A percentile compares a stretch with the other conserved stretches of the same genome.
phyloP scores from a whole-genome alignment of 441 rosid genomes.

The Pelargonium citronellum region DNA sequence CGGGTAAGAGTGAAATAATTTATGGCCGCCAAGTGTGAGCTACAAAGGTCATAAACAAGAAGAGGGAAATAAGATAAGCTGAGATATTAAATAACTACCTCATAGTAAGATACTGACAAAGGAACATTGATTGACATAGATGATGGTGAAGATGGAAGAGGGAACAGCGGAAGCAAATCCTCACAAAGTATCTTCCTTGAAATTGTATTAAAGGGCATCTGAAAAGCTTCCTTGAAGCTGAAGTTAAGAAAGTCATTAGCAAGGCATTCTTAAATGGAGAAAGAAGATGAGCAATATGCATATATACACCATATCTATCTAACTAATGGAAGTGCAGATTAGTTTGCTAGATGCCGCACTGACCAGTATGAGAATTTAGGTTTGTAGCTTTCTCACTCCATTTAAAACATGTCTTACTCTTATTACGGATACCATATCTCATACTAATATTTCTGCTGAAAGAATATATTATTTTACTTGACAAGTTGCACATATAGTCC shows the following conservation, averaged over 20 bases:
- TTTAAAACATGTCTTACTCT: background rate
- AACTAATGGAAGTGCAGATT: constrained; percentile 3
- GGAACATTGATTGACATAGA: constrained; percentile 41
- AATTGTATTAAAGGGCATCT: constrained; percentile 73
- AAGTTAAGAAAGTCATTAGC: constrained; percentile 25
- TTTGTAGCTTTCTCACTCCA: background rate
- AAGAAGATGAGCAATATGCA: background rate
- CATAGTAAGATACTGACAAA: constrained; percentile 66
- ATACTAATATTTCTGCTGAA: background rate
- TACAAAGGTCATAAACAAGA: background rate
- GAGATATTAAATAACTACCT: constrained; percentile 39
- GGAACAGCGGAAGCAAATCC: constrained; percentile 63
- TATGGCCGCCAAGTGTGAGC: background rate
- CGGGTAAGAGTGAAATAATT: background rate
- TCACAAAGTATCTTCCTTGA: constrained; percentile 65
- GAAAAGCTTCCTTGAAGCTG: constrained; percentile 83
- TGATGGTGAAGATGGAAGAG: constrained; percentile 44
- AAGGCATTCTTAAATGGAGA: constrained; percentile 12
- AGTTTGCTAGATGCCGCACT: background rate
- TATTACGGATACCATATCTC: background rate
- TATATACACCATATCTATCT: constrained; percentile 6
- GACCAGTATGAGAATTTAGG: background rate
- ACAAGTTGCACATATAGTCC: background rate
- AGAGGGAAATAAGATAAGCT: background rate
- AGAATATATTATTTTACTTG: constrained; percentile 2